Percentiles rank a stretch among this genome's conserved stretches.
These are phyloP conservation scores for Ustilago tritici DNA, from an alignment of 1,284 basidiomycete species.

Conservation along the genomic window DNA sequence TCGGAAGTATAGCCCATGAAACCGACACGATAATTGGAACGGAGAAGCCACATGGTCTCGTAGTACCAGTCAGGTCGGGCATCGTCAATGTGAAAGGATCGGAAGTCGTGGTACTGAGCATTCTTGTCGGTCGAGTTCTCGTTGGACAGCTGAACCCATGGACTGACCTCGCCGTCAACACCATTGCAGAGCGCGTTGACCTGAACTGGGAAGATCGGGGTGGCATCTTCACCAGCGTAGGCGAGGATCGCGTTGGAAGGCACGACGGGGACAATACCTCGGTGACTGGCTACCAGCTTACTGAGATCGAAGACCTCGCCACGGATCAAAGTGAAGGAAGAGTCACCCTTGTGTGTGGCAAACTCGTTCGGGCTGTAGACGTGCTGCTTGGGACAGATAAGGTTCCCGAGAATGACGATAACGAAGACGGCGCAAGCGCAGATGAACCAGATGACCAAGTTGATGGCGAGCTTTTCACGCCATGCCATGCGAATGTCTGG, in stretches of 20 bases:
- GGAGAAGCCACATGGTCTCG: constrained; percentile 79
- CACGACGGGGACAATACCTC: constrained; percentile 80
- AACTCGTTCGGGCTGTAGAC: constrained; percentile 86
- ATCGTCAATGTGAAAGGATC: constrained; percentile 78
- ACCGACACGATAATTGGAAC: constrained; percentile 86
- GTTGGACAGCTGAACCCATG: constrained; percentile 83
- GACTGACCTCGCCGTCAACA: constrained; percentile 81
- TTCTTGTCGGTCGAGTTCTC: constrained; percentile 82
- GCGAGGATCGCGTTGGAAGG: constrained; percentile 80
- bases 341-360: constrained; percentile 78
- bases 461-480: constrained; percentile 96
- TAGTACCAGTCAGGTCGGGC: constrained; percentile 98
- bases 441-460: constrained; percentile 91
- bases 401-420: constrained; percentile 85
- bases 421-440: constrained; percentile 90
- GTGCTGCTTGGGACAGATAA: constrained; percentile 95
- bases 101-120: constrained; percentile 93
- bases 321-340: constrained; percentile 84
- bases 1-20: constrained; percentile 88
- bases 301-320: constrained; percentile 91
- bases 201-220: constrained; percentile 92
- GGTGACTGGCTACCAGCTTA: constrained; percentile 72
- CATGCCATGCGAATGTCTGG: constrained; percentile 93
- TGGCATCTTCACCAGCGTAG: constrained; percentile 84
- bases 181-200: constrained; percentile 95